A percentile compares a stretch with the other conserved stretches of the same genome.
These are phyloP conservation scores for Leptodontidium sp. DNA, from an alignment of 2,329 filamentous ascomycete species.

Conservation along the genomic window DNA sequence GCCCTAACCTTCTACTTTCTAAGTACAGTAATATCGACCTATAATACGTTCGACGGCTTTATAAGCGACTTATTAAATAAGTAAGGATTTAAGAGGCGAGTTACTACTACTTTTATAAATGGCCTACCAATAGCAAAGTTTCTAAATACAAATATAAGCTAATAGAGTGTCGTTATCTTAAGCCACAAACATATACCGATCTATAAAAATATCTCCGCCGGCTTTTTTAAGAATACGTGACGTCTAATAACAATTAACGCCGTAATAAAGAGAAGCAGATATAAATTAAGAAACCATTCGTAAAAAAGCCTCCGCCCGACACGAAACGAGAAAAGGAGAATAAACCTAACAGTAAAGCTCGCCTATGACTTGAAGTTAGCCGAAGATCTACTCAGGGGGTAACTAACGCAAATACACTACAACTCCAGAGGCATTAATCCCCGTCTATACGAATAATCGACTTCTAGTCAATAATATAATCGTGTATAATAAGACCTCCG, in stretches of 20 bases:
- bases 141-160: conserved; percentile 27
- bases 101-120: conserved; percentile 25
- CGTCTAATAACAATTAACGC: conserved; percentile 22
- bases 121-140: conserved; percentile 27
- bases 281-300: conserved; percentile 29
- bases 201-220: conserved; percentile 26
- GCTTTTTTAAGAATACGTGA: conserved; percentile 26
- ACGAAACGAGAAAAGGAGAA: too few relatives aligned
- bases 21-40: conserved; percentile 28
- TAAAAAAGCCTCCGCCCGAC: conserved; percentile 22
- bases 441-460: too few relatives aligned
- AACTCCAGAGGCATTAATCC: conserved; percentile 19
- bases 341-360: conserved; percentile 22
- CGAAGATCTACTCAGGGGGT: background rate
- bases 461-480: conserved; percentile 17
- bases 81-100: conserved; percentile 17
- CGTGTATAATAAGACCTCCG: conserved; percentile 23
- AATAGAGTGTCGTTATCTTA: conserved; percentile 17
- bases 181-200: conserved; percentile 27
- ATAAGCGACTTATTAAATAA: conserved; percentile 6
- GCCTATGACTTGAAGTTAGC: conserved; percentile 11
- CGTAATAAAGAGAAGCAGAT: conserved; percentile 22
- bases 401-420: conserved; percentile 13
- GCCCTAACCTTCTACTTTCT: conserved; percentile 29
- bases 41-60: conserved; percentile 20